Evolutionary conservation across 139 green algal genomes (phyloP), one percentile per base, ranked within the genome.

Genomic region (Asterochloris erici): DNA sequence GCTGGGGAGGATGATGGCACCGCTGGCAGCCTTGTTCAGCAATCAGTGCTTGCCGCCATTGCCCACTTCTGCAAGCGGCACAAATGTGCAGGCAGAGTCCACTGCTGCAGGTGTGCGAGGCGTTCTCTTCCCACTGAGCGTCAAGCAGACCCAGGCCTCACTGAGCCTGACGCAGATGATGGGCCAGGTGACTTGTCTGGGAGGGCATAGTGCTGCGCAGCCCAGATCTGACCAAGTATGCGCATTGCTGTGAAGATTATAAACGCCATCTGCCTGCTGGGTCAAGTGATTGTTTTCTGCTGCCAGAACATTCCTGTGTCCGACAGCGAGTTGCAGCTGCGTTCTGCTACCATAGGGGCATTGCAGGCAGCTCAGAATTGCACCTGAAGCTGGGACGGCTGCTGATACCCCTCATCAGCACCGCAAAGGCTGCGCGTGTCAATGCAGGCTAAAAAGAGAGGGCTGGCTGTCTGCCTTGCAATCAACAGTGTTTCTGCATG

Each of bases 91-190:
- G 14, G 23, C 16, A 24, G 28, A 24, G 0, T 11, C 29, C 26
- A 15, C 23, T 11, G 21, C 16, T 63, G 74, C 86, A 73, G 70
- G 78, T 61, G 83, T 91, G 12, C 83, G 88, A 19, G 62, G 73
- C 6, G 87, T 83, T n/a, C 70, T 92, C 82, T 73, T 92, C 19
- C 88, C 88, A 13, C 14, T 91, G 12, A 76, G 83, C 12, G 60
- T 91, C 12, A 76, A 86, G 77, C 83, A 83, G 80, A 86, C 89
- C 68, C 79, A 78, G 63, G 87, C 88, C 12, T 68, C 77, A 16
- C 66, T 75, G 2, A 71, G 80, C 17, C 64, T 85, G 24, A 74
- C 82, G 27, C 70, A 76, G 38, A 68, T 88, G 66, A 77, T 87
- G 63, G 70, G 69, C 11, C 84, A 86, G 79, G 83, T 86, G 14